Percentiles rank a stretch among this genome's conserved stretches.
Evolutionary conservation across 257 asterid genomes (phyloP).

Genomic region (Fraxinus quadrangulata): DNA sequence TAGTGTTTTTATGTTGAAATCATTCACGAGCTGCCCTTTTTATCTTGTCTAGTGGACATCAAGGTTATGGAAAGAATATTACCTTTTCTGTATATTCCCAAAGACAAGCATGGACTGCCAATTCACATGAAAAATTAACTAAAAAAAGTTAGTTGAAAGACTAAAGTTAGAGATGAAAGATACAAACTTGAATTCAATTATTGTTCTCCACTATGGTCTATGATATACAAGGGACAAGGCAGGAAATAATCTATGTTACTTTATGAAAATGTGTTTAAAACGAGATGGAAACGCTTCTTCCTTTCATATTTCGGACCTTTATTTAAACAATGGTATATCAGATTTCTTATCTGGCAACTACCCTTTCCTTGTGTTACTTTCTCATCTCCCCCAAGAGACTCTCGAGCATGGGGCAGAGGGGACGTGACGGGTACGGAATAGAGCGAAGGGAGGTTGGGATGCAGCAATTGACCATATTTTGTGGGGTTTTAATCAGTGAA

Average conservation of each 20-base stretch:
- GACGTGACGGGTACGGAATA: not conserved
- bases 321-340: no score
- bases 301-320: no score
- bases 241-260: no score
- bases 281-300: no score
- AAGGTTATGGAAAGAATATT: not conserved
- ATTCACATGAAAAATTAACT: not conserved
- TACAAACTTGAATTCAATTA: not conserved
- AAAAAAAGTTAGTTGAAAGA: not conserved
- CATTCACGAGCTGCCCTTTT: slow-evolving; percentile 3
- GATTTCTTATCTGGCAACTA: no score
- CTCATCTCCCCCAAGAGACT: not conserved
- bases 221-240: no score
- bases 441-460: not conserved
- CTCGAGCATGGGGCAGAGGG: not conserved
- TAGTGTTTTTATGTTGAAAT: not conserved
- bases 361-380: not conserved
- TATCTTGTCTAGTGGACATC: not conserved
- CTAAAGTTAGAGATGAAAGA: not conserved
- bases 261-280: no score
- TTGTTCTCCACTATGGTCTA: not conserved
- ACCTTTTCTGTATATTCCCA: not conserved
- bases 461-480: not conserved
- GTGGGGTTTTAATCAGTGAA: not conserved
- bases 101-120: not conserved